Conservation (phyloP, 2,329 filamentous ascomycete species). For the Epichloe typhina region DNA sequence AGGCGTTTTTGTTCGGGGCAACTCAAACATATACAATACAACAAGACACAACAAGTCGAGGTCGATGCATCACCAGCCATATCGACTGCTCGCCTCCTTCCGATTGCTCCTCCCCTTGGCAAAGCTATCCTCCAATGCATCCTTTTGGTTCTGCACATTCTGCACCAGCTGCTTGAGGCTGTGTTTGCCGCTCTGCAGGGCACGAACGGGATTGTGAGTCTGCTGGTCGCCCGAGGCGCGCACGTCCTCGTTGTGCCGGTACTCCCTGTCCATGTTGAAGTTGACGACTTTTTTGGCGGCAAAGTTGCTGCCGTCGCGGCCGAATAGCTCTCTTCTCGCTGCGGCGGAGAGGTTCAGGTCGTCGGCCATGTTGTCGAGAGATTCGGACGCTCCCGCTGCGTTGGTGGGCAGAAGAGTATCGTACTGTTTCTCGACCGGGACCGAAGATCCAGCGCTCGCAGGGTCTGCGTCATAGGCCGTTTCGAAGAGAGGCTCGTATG, state of each 20-base stretch:
- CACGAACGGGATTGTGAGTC: slow-evolving; percentile 70
- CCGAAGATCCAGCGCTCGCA: slow-evolving; percentile 4
- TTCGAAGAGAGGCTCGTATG: slow-evolving; percentile 42
- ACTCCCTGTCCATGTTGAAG: slow-evolving; percentile 84
- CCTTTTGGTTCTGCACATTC: slow-evolving; percentile 67
- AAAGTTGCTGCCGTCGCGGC: slow-evolving; percentile 39
- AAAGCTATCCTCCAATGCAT: slow-evolving; percentile 86
- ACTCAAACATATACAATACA: background rate
- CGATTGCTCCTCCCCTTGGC: slow-evolving; percentile 67
- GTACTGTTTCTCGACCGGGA: background rate
- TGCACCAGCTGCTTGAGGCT: slow-evolving; percentile 78
- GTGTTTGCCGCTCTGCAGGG: slow-evolving; percentile 74
- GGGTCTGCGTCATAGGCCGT: slow-evolving; percentile 11
- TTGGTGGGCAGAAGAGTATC: slow-evolving; percentile 18
- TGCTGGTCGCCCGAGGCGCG: slow-evolving; percentile 57
- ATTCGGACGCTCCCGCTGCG: slow-evolving; percentile 27
- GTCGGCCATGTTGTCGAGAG: slow-evolving; percentile 57
- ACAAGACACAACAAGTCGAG: background rate
- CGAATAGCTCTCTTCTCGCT: slow-evolving; percentile 73
- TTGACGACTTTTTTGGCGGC: slow-evolving; percentile 52
- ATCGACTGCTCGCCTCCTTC: slow-evolving; percentile 67
- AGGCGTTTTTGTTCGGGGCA: background rate
- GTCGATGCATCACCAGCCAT: slow-evolving; percentile 50
- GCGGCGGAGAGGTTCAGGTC: slow-evolving; percentile 68
- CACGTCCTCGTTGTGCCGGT: slow-evolving; percentile 68